Evolutionary conservation across 1,139 yeast genomes (phyloP).

Genomic region (Saccharomyces hybrid): DNA sequence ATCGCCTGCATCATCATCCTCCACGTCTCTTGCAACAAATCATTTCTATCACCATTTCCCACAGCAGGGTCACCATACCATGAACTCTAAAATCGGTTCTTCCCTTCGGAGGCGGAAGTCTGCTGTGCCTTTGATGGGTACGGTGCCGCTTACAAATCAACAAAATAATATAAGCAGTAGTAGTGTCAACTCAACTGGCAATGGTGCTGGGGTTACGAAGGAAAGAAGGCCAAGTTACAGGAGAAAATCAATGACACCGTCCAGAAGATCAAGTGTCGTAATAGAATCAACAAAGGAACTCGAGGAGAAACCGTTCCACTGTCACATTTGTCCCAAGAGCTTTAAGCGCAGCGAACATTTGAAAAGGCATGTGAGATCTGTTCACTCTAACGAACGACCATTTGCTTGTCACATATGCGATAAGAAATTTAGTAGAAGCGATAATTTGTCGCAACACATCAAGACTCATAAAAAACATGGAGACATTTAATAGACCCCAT

Average conservation of each 20-base stretch:
- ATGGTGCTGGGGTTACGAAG: not conserved
- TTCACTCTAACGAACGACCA: constrained; percentile 59
- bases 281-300: constrained; percentile 12
- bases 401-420: constrained; percentile 62
- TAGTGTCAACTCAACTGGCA: not conserved
- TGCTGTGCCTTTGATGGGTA: not conserved
- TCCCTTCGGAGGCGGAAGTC: not conserved
- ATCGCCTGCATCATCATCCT: not conserved
- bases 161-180: not conserved
- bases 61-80: not conserved
- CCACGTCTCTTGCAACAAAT: not conserved
- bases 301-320: constrained; percentile 34
- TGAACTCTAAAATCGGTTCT: not conserved
- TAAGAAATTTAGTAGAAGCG: constrained; percentile 69
- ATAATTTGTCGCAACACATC: constrained; percentile 70
- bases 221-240: constrained; percentile 29
- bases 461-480: constrained; percentile 48
- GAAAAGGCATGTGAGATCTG: constrained; percentile 66
- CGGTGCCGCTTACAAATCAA: not conserved
- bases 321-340: constrained; percentile 32
- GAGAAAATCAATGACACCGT: not conserved
- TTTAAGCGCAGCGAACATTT: constrained; percentile 66
- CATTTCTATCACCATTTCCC: not conserved
- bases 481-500: constrained; percentile 12
- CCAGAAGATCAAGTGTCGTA: not conserved